These are phyloP conservation scores for Lentinus tigrinus DNA, from an alignment of 768 basidiomycete genomes.

Conservation along the genomic window DNA sequence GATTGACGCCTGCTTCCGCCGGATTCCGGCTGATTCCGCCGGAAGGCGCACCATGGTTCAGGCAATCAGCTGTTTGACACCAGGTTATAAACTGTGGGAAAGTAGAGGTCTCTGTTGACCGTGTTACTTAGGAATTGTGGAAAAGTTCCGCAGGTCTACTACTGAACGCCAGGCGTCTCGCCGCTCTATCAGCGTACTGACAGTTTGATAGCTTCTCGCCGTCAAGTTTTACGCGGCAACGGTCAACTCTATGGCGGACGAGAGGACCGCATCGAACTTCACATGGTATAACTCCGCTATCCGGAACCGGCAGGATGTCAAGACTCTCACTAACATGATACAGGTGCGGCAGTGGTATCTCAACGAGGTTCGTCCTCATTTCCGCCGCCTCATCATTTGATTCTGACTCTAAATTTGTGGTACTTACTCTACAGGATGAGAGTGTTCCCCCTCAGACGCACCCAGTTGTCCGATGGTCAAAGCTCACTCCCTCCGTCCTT, in stretches of 20 bases:
- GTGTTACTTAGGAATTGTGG: too few relatives aligned
- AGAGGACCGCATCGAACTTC: constrained; percentile 11
- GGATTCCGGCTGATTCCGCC: too few relatives aligned
- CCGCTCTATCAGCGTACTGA: neutral
- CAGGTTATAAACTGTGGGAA: too few relatives aligned
- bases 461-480: constrained; percentile 1
- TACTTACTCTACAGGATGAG: neutral
- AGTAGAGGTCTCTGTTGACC: too few relatives aligned
- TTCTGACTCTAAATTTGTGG: neutral
- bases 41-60: too few relatives aligned
- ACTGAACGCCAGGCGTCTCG: too few relatives aligned
- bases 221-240: constrained; percentile 15
- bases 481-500: neutral
- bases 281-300: constrained; percentile 11
- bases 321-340: constrained; percentile 3
- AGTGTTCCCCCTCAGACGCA: neutral
- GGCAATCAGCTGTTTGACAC: too few relatives aligned
- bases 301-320: neutral
- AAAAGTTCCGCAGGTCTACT: too few relatives aligned
- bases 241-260: constrained; percentile 16
- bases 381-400: neutral
- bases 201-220: constrained; percentile 1
- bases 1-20: too few relatives aligned
- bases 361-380: neutral
- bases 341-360: constrained; percentile 5